Base-by-base conservation (phyloP, 495 filamentous ascomycete species). In the Hamigera avellanea region DNA sequence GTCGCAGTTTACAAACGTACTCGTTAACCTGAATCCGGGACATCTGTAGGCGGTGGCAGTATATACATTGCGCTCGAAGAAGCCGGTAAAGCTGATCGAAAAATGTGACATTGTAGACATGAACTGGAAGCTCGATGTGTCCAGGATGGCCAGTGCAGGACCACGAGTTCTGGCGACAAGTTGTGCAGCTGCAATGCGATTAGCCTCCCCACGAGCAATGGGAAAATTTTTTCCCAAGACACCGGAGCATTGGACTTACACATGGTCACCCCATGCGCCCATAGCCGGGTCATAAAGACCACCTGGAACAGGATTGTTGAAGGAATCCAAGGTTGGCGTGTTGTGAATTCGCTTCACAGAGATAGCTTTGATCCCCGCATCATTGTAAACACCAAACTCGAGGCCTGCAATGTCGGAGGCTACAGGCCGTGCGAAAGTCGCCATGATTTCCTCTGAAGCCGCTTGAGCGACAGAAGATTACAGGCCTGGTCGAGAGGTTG, bases 311-410 rank as follows among this genome's bases (percentile, higher is more conserved):
- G 86, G 85, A 50, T 87, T 85, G 47, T 89, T 67, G 28, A 93
- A 73, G 40, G 75, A 81, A 57, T 94, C 89, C 57, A 95, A 87
- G 14, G 93, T 95, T 28, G 70, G 77, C 14, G 85, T 77, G 66
- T 88, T 89, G 42, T 87, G 76, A 47, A 99, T 91, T 58, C 76
- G 76, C 66, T 86, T 91, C 39, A 94, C 93, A 7, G 93, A 96
- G 32, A 95, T 72, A 42, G 77, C 72, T 56, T 76, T 78, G 61
- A 96, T 86, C 55, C 96, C 93, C 37, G 80, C 71, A 31, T 77
- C 57, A 35, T 79, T 73, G 46, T 93, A 78, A 53, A 85, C 79
- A 21, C 72, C 78, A 66, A 99, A 99, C 54, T 89, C 81, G 46
- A 96, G 85, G 52, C 82, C 83, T 54, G 76, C 72, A 56, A 99